Evolutionary conservation across 2,329 filamentous ascomycete species (phyloP).

Genomic region (Pseudogymnoascus sp.): DNA sequence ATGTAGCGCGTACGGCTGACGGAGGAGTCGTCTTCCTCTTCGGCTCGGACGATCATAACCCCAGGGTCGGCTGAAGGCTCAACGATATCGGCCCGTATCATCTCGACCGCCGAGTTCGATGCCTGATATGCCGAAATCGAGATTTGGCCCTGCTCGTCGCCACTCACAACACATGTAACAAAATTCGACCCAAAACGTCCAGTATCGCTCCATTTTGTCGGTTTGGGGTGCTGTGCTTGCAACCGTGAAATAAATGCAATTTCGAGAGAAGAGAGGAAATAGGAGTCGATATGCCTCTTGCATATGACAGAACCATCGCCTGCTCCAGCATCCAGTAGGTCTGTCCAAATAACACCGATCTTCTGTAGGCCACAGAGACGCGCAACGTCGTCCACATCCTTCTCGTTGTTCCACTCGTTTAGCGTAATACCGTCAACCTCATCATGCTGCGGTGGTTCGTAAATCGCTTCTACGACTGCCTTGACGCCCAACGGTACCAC

Average conservation of each 20-base stretch:
- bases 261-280: constrained; percentile 87
- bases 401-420: constrained; percentile 76
- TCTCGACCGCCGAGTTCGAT: constrained; percentile 91
- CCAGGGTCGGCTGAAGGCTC: constrained; percentile 90
- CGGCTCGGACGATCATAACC: constrained; percentile 89
- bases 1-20: constrained; percentile 74
- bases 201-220: constrained; percentile 95
- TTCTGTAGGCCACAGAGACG: constrained; percentile 76
- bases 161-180: constrained; percentile 92
- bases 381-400: constrained; percentile 73
- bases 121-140: constrained; percentile 88
- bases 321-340: constrained; percentile 72
- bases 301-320: constrained; percentile 84
- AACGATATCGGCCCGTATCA: constrained; percentile 90
- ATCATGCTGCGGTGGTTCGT: constrained; percentile 85
- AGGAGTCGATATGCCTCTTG: constrained; percentile 88
- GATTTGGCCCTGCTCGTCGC: constrained; percentile 82
- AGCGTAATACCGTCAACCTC: constrained; percentile 84
- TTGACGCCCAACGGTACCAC: constrained; percentile 92
- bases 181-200: constrained; percentile 93
- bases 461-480: constrained; percentile 92
- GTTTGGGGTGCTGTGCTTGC: constrained; percentile 80
- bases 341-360: constrained; percentile 90
- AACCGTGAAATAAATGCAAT: constrained; percentile 81
- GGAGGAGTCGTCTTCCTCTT: constrained; percentile 72